These are phyloP conservation scores for Aspergillus fijiensis DNA, from an alignment of 2,329 filamentous ascomycete species.

Conservation along the genomic window DNA sequence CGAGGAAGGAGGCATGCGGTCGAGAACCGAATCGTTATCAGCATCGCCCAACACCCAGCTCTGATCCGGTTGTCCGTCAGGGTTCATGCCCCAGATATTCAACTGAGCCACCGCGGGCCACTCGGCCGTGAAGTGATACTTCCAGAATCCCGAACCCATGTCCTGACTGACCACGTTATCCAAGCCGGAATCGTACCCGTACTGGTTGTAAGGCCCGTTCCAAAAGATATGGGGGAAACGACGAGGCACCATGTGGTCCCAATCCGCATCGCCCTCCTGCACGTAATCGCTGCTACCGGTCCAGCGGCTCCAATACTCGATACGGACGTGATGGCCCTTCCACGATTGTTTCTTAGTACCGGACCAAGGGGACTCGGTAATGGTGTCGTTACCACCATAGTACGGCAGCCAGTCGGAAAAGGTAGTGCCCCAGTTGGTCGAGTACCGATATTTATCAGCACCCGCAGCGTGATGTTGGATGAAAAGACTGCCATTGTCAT, in stretches of 20 bases:
- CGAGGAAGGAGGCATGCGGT: slow-evolving; percentile 60
- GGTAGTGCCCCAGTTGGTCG: slow-evolving; percentile 58
- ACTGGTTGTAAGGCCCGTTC: slow-evolving; percentile 62
- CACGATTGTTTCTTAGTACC: slow-evolving; percentile 58
- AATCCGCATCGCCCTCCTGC: slow-evolving; percentile 57
- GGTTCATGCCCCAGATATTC: slow-evolving; percentile 66
- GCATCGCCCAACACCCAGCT: slow-evolving; percentile 61
- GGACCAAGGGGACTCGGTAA: slow-evolving; percentile 53
- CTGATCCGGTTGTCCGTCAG: slow-evolving; percentile 60
- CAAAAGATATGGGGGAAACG: slow-evolving; percentile 62
- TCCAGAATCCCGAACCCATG: slow-evolving; percentile 52
- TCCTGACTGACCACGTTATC: slow-evolving; percentile 52
- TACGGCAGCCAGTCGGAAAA: slow-evolving; percentile 61
- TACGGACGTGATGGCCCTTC: slow-evolving; percentile 60
- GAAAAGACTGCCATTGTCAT: slow-evolving; percentile 43
- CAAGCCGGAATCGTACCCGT: slow-evolving; percentile 61
- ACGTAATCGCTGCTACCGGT: slow-evolving; percentile 60
- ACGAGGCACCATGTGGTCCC: slow-evolving; percentile 42
- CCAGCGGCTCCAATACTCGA: slow-evolving; percentile 61
- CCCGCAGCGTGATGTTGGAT: slow-evolving; percentile 61
- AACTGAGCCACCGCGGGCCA: slow-evolving; percentile 63
- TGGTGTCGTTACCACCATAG: slow-evolving; percentile 48
- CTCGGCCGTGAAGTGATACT: slow-evolving; percentile 60
- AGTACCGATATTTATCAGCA: slow-evolving; percentile 62
- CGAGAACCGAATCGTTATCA: slow-evolving; percentile 59